Percentiles rank a stretch among this genome's conserved stretches.
These are phyloP conservation scores for Candida pini DNA, from an alignment of 805 yeast species.

Conservation along the genomic window DNA sequence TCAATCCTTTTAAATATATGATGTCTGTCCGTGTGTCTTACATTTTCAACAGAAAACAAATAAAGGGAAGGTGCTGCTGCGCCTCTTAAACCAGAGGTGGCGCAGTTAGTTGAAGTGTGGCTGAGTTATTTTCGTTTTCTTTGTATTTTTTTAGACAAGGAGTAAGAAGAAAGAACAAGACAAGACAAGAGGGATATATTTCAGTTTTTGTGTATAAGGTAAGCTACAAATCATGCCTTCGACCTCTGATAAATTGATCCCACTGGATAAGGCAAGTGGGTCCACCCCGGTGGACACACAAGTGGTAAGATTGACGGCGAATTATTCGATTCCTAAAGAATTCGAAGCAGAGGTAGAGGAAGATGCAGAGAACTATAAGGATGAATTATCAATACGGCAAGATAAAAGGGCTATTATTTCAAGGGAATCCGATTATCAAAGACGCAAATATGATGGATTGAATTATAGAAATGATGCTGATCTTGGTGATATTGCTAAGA, in stretches of 20 bases:
- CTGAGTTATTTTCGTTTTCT: no score
- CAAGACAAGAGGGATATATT: no score
- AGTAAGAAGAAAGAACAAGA: no score
- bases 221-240: no score
- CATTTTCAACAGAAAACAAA: no score
- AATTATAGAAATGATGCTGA: slow-evolving; percentile 7
- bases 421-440: slow-evolving; percentile 45
- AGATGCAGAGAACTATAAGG: slow-evolving; percentile 19
- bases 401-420: slow-evolving; percentile 25
- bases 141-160: no score
- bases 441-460: slow-evolving; percentile 23
- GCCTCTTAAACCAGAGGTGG: no score
- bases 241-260: slow-evolving; percentile 3
- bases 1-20: no score
- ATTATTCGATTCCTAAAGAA: slow-evolving; percentile 20
- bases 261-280: slow-evolving; percentile 2
- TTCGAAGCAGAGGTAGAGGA: slow-evolving; percentile 15
- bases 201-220: no score
- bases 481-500: slow-evolving; percentile 6
- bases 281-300: background rate
- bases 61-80: no score
- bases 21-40: no score
- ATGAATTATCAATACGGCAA: slow-evolving; percentile 20
- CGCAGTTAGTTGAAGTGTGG: no score
- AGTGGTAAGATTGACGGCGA: slow-evolving; percentile 9